phyloP scores from a whole-genome alignment of 169 alveolate species.

The Cyclospora cayetanensis region DNA sequence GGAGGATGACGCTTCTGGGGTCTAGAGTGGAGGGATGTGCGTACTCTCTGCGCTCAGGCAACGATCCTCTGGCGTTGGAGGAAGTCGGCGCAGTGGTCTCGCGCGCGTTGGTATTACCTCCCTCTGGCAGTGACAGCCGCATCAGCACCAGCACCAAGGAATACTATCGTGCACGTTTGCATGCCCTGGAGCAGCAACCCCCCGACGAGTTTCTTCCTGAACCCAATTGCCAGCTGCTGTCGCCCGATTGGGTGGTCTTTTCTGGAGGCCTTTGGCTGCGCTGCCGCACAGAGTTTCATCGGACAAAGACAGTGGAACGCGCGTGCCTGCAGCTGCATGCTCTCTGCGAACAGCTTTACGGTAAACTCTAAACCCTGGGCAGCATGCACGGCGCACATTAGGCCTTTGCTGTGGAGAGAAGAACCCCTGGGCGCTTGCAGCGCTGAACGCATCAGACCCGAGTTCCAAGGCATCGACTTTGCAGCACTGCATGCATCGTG shows the following conservation, averaged over 20 bases:
- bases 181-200: not conserved
- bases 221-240: slow-evolving; percentile 16
- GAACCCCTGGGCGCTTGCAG: no score
- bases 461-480: no score
- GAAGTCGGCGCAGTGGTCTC: slow-evolving; percentile 67
- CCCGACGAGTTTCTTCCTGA: not conserved
- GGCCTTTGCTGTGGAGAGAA: no score
- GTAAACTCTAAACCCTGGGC: slow-evolving; percentile 22
- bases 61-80: slow-evolving; percentile 71
- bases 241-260: slow-evolving; percentile 73
- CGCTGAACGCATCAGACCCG: no score
- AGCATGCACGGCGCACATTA: no score
- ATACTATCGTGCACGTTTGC: not conserved
- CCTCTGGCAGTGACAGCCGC: slow-evolving; percentile 28
- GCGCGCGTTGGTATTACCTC: slow-evolving; percentile 56
- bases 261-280: slow-evolving; percentile 74
- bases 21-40: not conserved
- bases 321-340: slow-evolving; percentile 76
- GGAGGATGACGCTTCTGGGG: not conserved
- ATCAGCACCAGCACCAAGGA: slow-evolving; percentile 8
- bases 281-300: slow-evolving; percentile 72
- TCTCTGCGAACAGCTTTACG: slow-evolving; percentile 72
- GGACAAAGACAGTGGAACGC: slow-evolving; percentile 72
- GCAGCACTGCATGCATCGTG: no score
- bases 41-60: not conserved